These are phyloP conservation scores for Boechera stricta DNA, from an alignment of 345 rosid species.

Conservation along the genomic window DNA sequence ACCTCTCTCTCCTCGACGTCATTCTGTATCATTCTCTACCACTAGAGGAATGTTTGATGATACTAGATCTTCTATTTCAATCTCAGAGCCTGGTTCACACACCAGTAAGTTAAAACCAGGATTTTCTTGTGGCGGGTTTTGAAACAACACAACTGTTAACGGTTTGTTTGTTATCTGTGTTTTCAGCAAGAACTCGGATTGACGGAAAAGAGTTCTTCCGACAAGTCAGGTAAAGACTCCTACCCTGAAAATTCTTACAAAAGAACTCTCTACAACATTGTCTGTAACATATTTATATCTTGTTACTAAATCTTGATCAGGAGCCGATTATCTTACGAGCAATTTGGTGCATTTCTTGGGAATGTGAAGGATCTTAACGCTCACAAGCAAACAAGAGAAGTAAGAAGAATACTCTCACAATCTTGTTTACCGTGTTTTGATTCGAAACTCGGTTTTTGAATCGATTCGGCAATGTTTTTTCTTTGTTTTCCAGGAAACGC, in stretches of 20 bases:
- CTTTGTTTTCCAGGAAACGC: conserved; percentile 64
- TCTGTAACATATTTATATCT: background rate
- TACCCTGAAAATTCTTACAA: background rate
- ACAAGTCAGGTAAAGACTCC: conserved; percentile 76
- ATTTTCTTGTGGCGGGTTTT: background rate
- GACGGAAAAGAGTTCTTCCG: conserved; percentile 98
- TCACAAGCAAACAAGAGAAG: conserved; percentile 91
- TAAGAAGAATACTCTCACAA: conserved; percentile 31
- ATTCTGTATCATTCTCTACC: conserved; percentile 76
- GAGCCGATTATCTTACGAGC: conserved; percentile 76
- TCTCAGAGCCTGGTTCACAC: conserved; percentile 64
- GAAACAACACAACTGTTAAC: background rate
- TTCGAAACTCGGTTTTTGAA: background rate
- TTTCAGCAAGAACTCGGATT: conserved; percentile 76
- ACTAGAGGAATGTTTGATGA: conserved; percentile 78
- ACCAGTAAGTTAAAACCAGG: conserved; percentile 47
- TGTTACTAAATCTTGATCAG: conserved; percentile 30
- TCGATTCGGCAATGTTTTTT: background rate
- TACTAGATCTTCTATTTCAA: conserved; percentile 62
- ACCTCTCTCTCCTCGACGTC: conserved; percentile 80
- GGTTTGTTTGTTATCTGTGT: conserved; percentile 29
- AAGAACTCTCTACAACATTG: background rate
- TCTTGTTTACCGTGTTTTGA: background rate
- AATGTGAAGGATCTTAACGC: conserved; percentile 95
- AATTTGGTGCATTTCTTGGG: conserved; percentile 87